Base-by-base conservation (phyloP, 345 rosid species). In the Eucalyptus pauciflora region DNA sequence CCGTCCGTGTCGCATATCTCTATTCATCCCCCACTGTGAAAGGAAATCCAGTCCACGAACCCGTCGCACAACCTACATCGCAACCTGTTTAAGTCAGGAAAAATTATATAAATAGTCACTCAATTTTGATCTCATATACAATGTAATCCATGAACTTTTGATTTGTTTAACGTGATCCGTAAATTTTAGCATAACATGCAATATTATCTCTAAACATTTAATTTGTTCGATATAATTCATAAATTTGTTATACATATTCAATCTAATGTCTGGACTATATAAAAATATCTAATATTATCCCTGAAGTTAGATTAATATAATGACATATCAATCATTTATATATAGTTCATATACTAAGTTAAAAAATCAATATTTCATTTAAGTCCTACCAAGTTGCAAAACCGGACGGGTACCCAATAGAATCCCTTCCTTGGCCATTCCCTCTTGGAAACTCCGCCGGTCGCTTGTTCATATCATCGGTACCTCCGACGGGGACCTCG, bases 101-200 rank as follows among this genome's bases (percentile, higher is more conserved):
- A 33, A 33, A 24, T 22, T 22, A 56, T 56, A 10, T 24, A 24
- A 56, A 1, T 56, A 56, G 4, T 56, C 29, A 29, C 1, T 56
- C 3, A 56, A 56, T 3, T 24, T 56, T 56, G 12, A 24, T 24
- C 13, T 24, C 11, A 24, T 24, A 22, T 56, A 0, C 3, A 56
- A 24, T 4, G 0, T 56, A 24, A 56, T 24, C 0, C 12, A 22
- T 0, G 0, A 56, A 56, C 8, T 56, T 56, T 24, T 56, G 0
- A 56, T 24, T 9, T 56, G 3, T 2, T 56, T 56, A 56, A 56
- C 4, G 0, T 0, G 11, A 0, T 56, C 5, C 3, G 0, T 24
- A 22, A 56, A 56, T 24, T 56, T 1, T 24, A 4, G 0, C 29
- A 22, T 1, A 0, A 56, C 24, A 9, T 20, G 6, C 10, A 1